Conservation (phyloP, 257 asterid genomes). For the Asclepias syriaca region DNA sequence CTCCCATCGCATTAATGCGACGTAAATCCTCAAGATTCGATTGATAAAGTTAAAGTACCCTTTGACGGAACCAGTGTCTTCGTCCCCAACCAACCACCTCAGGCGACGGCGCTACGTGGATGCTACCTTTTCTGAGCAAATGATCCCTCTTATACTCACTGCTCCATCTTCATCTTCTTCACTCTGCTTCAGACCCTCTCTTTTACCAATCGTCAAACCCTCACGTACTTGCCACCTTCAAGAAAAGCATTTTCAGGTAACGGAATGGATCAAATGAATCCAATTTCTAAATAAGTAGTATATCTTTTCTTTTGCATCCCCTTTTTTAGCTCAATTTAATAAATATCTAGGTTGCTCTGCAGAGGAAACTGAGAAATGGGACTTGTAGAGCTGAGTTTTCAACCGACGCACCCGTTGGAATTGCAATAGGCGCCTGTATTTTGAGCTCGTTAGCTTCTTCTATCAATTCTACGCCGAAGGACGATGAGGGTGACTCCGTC, state of each 20-base stretch:
- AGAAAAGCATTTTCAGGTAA: constrained; percentile 7
- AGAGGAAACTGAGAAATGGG: constrained; percentile 48
- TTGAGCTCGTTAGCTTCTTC: constrained; percentile 73
- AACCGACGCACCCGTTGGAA: constrained; percentile 65
- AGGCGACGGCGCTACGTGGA: constrained; percentile 27
- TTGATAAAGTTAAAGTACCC: neutral
- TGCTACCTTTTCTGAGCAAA: constrained; percentile 26
- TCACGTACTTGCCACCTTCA: constrained; percentile 12
- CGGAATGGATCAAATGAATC: neutral
- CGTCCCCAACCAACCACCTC: constrained; percentile 12
- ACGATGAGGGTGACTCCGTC: constrained; percentile 56
- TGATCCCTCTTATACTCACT: constrained; percentile 42
- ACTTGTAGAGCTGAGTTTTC: constrained; percentile 75
- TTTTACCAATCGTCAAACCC: constrained; percentile 31
- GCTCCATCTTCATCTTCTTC: constrained; percentile 34
- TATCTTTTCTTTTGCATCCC: no score
- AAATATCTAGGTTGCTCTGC: constrained; percentile 9
- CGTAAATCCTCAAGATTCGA: neutral
- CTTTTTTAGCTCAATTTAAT: neutral
- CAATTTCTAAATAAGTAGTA: neutral
- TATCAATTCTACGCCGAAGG: constrained; percentile 47
- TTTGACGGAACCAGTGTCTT: neutral
- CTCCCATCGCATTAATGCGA: no score
- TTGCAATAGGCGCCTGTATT: constrained; percentile 84
- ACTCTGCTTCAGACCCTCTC: constrained; percentile 28